Base-by-base conservation (phyloP, 495 filamentous ascomycete species). In the Trichoderma virens region DNA sequence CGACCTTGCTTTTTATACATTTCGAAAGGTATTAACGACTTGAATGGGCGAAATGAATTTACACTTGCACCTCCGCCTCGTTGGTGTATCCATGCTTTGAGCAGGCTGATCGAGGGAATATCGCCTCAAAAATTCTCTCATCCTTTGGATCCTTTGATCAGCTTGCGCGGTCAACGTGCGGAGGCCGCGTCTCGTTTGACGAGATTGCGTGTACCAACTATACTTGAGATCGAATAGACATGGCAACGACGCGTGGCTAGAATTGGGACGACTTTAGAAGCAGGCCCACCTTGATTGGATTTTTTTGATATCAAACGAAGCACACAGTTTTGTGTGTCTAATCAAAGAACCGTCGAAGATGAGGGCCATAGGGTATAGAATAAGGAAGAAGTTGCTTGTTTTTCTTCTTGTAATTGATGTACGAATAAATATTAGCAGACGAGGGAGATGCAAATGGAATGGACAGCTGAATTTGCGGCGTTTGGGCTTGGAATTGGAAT, bases 401-500 rank as follows among this genome's bases (percentile, higher is more conserved):
- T 62, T 41, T 28, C 34, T 35, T 25, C 18, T 30, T 18, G 7
- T 38, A n/a, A 43, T 5, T 43, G 61, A 56, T 62, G 61, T 62
- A 62, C 35, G 34, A 38, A 62, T 62, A 43, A 28, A 43, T 43
- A 43, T 27, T 30, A 13, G 11, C 35, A 39, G 61, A 20, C 20
- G 27, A 8, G 13, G 61, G 28, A 23, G 34, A 41, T 18, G 18
- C 61, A 28, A 39, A 28, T 62, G 61, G 61, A 43, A 62, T 62
- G 27, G n/a, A 62, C 13, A 30, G 61, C 18, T 43, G 35, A 34
- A 62, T 28, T n/a, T 56, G 27, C 51, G 51, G 51, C 51, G 51
- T 56, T 56, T 23, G 32, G 35, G 25, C 25, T 11, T 30, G 16
- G 61, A 20, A 5, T 30, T 45, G 16, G 32, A 38, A 43, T 13